Evolutionary conservation across 305 asterid genomes (phyloP).

Genomic region (Caryopteris hybrid): DNA sequence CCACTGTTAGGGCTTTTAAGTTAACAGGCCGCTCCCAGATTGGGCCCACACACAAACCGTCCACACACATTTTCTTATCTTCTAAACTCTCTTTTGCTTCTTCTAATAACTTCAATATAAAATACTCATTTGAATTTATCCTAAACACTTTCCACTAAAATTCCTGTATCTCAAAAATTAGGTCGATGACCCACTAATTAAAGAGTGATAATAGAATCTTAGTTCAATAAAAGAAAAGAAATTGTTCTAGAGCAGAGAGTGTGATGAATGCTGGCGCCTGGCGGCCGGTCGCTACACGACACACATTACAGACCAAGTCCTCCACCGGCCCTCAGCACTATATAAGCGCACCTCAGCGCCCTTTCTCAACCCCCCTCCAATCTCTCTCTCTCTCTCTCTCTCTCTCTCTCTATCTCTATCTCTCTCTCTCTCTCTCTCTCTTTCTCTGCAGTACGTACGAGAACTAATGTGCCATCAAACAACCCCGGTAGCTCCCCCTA

Average conservation of each 20-base stretch:
- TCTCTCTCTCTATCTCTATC: slow-evolving; percentile 4
- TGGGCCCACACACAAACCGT: no score
- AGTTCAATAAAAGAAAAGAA: slow-evolving; percentile 4
- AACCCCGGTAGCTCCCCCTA: background rate
- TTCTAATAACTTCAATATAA: no score
- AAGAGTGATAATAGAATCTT: background rate
- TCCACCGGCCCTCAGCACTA: background rate
- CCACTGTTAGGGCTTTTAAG: background rate
- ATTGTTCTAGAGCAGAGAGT: no score
- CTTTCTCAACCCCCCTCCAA: background rate
- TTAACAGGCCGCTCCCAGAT: no score
- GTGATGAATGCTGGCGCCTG: background rate
- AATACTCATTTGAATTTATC: no score
- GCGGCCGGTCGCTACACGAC: slow-evolving; percentile 10
- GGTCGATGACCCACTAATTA: no score
- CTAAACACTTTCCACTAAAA: no score
- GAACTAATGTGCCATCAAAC: slow-evolving; percentile 34
- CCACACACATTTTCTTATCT: no score
- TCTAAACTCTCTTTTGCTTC: no score
- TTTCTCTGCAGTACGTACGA: background rate
- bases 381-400: background rate
- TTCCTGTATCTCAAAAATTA: no score
- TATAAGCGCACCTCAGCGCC: slow-evolving; percentile 6
- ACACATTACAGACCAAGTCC: background rate
- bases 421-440: slow-evolving; percentile 4